These are phyloP conservation scores for Phytopythium cucurbitacearum DNA, from an alignment of 352 stramenopile genomes.

Conservation along the genomic window DNA sequence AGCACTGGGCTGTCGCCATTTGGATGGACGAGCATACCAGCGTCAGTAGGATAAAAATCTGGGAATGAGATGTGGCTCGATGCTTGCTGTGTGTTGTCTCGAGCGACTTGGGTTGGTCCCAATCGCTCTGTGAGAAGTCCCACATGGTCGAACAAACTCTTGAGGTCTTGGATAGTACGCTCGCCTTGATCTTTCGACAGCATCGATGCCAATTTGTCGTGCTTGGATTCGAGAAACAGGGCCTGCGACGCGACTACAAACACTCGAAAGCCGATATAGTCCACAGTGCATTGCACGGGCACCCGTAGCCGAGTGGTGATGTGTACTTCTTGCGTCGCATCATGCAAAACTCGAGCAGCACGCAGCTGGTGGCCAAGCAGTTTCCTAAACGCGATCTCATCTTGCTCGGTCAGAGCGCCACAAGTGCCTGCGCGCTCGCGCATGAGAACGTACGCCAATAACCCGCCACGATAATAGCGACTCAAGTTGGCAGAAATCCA, in stretches of 20 bases:
- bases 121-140: slow-evolving; percentile 33
- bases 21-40: slow-evolving; percentile 11
- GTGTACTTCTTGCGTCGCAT: slow-evolving; percentile 16
- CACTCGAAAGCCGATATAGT: slow-evolving; percentile 53
- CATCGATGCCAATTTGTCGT: too few species aligned
- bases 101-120: too few species aligned
- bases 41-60: slow-evolving; percentile 14
- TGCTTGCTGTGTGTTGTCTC: too few species aligned
- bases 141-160: slow-evolving; percentile 18
- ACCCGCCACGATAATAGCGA: slow-evolving; percentile 25
- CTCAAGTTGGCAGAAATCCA: slow-evolving; percentile 4
- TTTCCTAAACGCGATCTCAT: slow-evolving; percentile 17
- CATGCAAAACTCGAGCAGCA: slow-evolving; percentile 27
- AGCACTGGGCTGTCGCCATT: slow-evolving; percentile 5
- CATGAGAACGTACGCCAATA: slow-evolving; percentile 33
- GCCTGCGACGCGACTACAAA: slow-evolving; percentile 36
- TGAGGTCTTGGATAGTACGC: slow-evolving; percentile 13
- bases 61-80: slow-evolving; percentile 3
- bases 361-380: slow-evolving; percentile 50
- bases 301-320: slow-evolving; percentile 14
- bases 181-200: slow-evolving; percentile 4
- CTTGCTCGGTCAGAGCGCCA: too few species aligned
- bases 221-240: slow-evolving; percentile 4
- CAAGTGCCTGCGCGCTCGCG: too few species aligned
- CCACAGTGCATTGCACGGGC: slow-evolving; percentile 53